Percentiles rank a stretch among this genome's conserved stretches.
Conservation (phyloP, 139 green algal genomes). For the Deuterostichococcus epilithicus region DNA sequence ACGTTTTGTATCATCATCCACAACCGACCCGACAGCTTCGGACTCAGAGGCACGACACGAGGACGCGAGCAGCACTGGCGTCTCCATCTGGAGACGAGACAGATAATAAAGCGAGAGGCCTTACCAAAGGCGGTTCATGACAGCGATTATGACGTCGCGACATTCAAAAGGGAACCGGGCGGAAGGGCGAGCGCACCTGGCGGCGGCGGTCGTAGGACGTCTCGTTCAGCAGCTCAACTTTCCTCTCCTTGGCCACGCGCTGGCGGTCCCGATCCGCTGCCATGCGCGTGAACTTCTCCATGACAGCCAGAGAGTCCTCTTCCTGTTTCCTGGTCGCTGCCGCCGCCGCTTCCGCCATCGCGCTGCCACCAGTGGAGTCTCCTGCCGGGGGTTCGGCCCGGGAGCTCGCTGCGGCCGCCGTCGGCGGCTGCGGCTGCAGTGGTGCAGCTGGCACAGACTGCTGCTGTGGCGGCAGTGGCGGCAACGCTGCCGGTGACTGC, state of each 20-base stretch:
- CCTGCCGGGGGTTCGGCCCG: no score
- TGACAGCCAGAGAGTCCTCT: constrained; percentile 48
- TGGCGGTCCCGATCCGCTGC: constrained; percentile 34
- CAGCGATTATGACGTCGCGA: no score
- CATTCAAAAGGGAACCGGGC: no score
- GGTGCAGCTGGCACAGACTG: not conserved
- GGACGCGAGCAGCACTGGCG: no score
- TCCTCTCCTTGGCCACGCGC: constrained; percentile 1
- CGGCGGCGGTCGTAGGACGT: constrained; percentile 56
- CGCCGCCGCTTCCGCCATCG: not conserved
- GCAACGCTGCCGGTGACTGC: not conserved
- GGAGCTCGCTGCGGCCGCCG: no score
- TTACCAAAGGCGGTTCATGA: no score
- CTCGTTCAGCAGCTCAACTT: constrained; percentile 52
- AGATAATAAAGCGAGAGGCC: no score
- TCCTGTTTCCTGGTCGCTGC: not conserved
- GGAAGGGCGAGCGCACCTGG: not conserved
- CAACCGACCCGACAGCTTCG: no score
- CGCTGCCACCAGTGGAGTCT: no score
- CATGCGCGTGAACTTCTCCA: constrained; percentile 53
- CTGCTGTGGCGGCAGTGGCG: not conserved
- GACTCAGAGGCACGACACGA: no score
- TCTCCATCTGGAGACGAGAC: no score
- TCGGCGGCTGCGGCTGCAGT: not conserved
- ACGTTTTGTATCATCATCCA: no score